phyloP scores from a whole-genome alignment of 2,329 filamentous ascomycete genomes.

The Chaetomiaceae sp. region DNA sequence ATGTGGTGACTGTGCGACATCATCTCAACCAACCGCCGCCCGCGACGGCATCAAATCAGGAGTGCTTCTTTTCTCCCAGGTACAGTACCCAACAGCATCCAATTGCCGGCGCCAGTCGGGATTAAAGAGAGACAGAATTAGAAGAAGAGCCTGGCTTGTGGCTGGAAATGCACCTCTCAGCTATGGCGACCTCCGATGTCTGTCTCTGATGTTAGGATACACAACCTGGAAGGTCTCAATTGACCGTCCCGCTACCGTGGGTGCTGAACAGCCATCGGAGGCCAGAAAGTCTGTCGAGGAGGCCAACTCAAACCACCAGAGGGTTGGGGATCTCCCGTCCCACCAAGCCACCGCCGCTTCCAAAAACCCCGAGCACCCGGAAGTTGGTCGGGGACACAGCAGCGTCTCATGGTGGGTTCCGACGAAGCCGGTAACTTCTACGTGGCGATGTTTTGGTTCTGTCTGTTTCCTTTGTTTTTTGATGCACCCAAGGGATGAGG shows the following conservation, averaged over 20 bases:
- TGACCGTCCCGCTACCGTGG: not conserved
- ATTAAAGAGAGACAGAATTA: slow-evolving; percentile 1
- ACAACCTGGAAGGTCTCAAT: slow-evolving; percentile 20
- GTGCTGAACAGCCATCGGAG: slow-evolving; percentile 1
- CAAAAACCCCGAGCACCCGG: no score
- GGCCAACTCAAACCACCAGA: no score
- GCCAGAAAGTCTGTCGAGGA: no score
- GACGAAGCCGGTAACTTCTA: not conserved
- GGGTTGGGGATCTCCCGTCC: slow-evolving; percentile 1
- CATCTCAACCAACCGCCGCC: not conserved
- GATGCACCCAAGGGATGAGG: not conserved
- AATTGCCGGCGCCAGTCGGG: slow-evolving; percentile 7
- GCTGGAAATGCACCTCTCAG: slow-evolving; percentile 5
- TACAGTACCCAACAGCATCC: not conserved
- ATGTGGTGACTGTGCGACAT: slow-evolving; percentile 1
- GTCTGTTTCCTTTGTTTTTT: no score
- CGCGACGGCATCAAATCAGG: not conserved
- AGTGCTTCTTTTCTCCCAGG: not conserved
- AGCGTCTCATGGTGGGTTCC: not conserved
- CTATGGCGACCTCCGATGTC: slow-evolving; percentile 6
- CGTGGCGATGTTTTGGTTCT: not conserved
- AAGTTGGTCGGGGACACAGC: no score
- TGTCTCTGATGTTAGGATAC: slow-evolving; percentile 9
- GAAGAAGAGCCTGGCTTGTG: not conserved
- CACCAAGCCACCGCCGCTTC: not conserved